Evolutionary conservation across 2,329 filamentous ascomycete species (phyloP).

Genomic region (Pseudogymnoascus sp.): DNA sequence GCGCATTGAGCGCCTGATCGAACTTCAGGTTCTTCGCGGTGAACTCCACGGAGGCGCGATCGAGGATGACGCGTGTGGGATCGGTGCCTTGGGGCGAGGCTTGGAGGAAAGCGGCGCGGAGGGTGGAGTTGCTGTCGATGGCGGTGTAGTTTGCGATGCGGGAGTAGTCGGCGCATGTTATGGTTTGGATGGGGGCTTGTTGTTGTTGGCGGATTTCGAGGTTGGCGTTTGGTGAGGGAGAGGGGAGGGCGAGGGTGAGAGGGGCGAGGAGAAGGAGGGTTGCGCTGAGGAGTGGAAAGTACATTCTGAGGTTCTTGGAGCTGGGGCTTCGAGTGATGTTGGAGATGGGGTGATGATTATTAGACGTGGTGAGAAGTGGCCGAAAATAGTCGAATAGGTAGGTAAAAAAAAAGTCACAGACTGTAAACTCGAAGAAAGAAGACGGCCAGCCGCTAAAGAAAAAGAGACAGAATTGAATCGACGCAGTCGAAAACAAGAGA

Average conservation of each 20-base stretch:
- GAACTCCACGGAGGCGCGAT: slow-evolving; percentile 25
- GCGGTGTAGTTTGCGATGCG: slow-evolving; percentile 39
- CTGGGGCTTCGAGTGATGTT: background rate
- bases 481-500: background rate
- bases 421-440: background rate
- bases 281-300: background rate
- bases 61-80: slow-evolving; percentile 32
- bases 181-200: background rate
- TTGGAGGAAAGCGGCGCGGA: slow-evolving; percentile 37
- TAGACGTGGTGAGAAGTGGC: background rate
- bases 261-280: slow-evolving; percentile 7
- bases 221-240: background rate
- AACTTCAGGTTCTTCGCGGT: slow-evolving; percentile 32
- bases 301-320: slow-evolving; percentile 5
- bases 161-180: slow-evolving; percentile 34
- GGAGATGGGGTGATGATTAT: background rate
- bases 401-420: background rate
- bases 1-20: slow-evolving; percentile 33
- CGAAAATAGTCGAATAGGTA: background rate
- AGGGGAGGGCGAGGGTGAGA: background rate
- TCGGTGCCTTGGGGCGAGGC: slow-evolving; percentile 35
- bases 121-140: slow-evolving; percentile 37
- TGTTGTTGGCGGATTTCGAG: background rate
- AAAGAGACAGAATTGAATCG: slow-evolving; percentile 8
- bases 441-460: slow-evolving; percentile 13